Conservation (phyloP, 2,329 filamentous ascomycete species). For the Eutypella sp. region DNA sequence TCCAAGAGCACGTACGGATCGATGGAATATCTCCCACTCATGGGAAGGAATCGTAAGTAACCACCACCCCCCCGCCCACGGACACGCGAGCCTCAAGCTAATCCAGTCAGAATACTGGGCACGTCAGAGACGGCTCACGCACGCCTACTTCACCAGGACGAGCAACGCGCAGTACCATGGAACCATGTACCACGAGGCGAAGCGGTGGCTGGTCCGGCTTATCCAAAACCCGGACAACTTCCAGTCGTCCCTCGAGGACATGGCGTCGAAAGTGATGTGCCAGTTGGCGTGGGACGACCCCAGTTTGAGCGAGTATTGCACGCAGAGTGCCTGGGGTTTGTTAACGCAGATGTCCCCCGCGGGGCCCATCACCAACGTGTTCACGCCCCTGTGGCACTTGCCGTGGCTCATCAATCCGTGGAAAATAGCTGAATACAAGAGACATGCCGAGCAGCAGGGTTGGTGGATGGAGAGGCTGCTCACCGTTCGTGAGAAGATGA, state of each 20-base stretch:
- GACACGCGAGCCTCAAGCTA: neutral
- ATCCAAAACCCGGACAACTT: slow-evolving; percentile 47
- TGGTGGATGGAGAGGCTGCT: slow-evolving; percentile 47
- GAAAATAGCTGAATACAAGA: slow-evolving; percentile 47
- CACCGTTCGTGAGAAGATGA: slow-evolving; percentile 34
- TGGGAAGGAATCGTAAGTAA: slow-evolving; percentile 49
- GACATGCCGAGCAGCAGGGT: slow-evolving; percentile 47
- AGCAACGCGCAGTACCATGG: slow-evolving; percentile 28
- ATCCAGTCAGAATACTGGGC: slow-evolving; percentile 45
- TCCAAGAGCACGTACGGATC: slow-evolving; percentile 50
- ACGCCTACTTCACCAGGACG: slow-evolving; percentile 42
- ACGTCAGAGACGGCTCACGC: slow-evolving; percentile 47
- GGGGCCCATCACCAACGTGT: slow-evolving; percentile 51
- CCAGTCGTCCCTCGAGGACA: slow-evolving; percentile 46
- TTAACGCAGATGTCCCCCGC: slow-evolving; percentile 54
- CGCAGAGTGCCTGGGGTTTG: slow-evolving; percentile 49
- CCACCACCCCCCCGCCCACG: too few relatives aligned
- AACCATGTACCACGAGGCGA: slow-evolving; percentile 47
- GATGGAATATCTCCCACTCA: slow-evolving; percentile 51
- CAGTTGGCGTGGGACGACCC: slow-evolving; percentile 50
- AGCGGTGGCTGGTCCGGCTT: slow-evolving; percentile 46
- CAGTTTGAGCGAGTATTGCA: slow-evolving; percentile 41
- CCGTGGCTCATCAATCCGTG: slow-evolving; percentile 47
- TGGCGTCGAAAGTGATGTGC: slow-evolving; percentile 54
- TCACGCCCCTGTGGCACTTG: slow-evolving; percentile 50